These are phyloP conservation scores for Fusarium sp. DNA, from an alignment of 2,329 filamentous ascomycete genomes.

Conservation along the genomic window DNA sequence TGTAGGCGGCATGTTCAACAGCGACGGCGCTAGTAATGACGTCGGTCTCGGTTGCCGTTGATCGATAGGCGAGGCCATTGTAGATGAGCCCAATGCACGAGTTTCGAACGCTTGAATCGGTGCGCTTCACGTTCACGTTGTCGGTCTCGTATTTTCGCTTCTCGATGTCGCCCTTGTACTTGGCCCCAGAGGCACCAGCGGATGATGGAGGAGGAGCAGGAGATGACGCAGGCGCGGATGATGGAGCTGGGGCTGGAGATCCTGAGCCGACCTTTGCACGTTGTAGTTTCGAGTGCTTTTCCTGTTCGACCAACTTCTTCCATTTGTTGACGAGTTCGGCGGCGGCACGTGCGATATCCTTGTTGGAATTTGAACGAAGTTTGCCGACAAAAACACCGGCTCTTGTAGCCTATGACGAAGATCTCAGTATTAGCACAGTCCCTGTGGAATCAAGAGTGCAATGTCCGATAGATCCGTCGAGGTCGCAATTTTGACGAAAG, in stretches of 20 bases:
- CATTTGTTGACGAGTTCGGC: constrained; percentile 87
- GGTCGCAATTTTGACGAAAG: neutral
- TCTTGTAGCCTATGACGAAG: constrained; percentile 71
- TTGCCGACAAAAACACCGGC: constrained; percentile 92
- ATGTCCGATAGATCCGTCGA: neutral
- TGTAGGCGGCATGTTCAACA: constrained; percentile 82
- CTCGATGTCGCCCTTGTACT: constrained; percentile 73
- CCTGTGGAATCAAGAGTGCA: neutral
- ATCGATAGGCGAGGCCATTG: constrained; percentile 81
- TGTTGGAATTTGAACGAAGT: constrained; percentile 78
- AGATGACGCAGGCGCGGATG: constrained; percentile 63
- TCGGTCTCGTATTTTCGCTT: constrained; percentile 87
- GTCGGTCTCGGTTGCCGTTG: constrained; percentile 73
- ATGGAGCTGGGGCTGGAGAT: constrained; percentile 55
- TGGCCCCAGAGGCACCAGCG: constrained; percentile 51
- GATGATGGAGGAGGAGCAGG: constrained; percentile 58
- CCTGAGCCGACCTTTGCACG: constrained; percentile 50
- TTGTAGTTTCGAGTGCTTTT: constrained; percentile 61
- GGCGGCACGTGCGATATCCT: constrained; percentile 80
- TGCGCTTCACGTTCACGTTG: constrained; percentile 79
- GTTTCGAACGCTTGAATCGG: constrained; percentile 78
- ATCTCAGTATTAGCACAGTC: constrained; percentile 19
- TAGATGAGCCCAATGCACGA: constrained; percentile 91
- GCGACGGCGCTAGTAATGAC: constrained; percentile 81
- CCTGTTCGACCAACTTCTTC: constrained; percentile 79